These are phyloP conservation scores for Leptographium lundbergii DNA, from an alignment of 2,329 filamentous ascomycete genomes.

Conservation along the genomic window DNA sequence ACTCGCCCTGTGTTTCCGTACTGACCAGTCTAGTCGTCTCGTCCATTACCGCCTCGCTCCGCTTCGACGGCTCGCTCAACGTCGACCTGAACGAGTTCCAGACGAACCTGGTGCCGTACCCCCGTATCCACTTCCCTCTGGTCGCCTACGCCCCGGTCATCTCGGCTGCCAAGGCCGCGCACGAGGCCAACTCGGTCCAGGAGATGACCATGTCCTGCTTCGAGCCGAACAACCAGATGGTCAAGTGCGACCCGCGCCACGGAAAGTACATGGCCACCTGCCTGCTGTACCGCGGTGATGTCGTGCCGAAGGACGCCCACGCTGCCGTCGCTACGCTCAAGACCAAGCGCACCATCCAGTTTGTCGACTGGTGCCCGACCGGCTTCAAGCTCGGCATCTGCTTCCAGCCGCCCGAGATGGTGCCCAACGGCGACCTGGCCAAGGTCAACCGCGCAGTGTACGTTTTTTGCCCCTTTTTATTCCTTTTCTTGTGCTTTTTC, in stretches of 20 bases:
- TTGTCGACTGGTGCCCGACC: constrained; percentile 99
- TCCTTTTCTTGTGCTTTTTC: no score
- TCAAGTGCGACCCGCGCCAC: constrained; percentile 96
- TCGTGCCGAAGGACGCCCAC: constrained; percentile 93
- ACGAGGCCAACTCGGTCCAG: constrained; percentile 96
- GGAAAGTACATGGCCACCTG: constrained; percentile 99
- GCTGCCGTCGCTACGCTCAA: constrained; percentile 88
- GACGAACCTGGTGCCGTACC: constrained; percentile 98
- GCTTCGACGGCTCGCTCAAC: constrained; percentile 97
- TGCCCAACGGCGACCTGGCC: constrained; percentile 70
- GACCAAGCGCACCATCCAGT: constrained; percentile 98
- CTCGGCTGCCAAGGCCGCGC: constrained; percentile 86
- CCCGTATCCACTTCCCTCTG: constrained; percentile 97
- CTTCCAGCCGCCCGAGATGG: constrained; percentile 82
- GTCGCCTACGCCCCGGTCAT: constrained; percentile 92
- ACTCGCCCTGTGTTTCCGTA: no score
- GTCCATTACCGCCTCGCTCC: constrained; percentile 94
- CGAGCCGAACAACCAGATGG: constrained; percentile 99
- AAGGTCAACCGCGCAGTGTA: constrained; percentile 98
- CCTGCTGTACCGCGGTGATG: constrained; percentile 94
- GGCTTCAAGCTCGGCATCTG: constrained; percentile 99
- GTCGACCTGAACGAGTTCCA: constrained; percentile 99
- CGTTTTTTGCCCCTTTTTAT: no score
- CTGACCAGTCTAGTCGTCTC: constrained; percentile 59
- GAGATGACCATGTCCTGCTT: constrained; percentile 99